Base-by-base conservation (phyloP, 371 early-diverging fungal species). In the Smittium culicis region DNA sequence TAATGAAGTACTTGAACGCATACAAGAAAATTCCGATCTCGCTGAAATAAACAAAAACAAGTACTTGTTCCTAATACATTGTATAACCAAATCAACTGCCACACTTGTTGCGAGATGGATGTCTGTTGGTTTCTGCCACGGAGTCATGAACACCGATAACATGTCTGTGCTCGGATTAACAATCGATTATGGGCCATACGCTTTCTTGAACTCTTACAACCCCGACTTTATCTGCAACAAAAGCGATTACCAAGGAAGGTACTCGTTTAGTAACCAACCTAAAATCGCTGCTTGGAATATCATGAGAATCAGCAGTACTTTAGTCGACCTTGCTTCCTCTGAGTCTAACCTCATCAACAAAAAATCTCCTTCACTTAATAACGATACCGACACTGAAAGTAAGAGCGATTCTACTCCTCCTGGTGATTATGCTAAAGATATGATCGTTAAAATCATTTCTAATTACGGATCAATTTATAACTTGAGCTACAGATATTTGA, bases 71-170 rank as follows among this genome's bases (percentile, higher is more conserved):
- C 76, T 93, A 60, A 81, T 90, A 66, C 70, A 77, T 56, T 74
- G 80, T 54, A 82, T 91, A 0, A 83, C 85, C 1, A 70, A 74
- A 57, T 77, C 79, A n/a, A 92, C 93, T 0, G 94, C 92, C 0
- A 61, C 70, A 11, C 84, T 89, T 81, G 84, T 89, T 14, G 93
- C 93, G 2, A 80, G 79, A 31, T 95, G 94, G 96, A 92, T 93
- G 78, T 81, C 89, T 0, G 77, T 85, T 31, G 91, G 90, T 0
- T 94, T 89, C 73, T 88, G 88, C 73, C 91, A 91, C 67, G 92
- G 93, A 20, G 91, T 91, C 0, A 83, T 94, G 85, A 92, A 92
- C 72, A 92, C 93, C 0, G 91, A 93, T 70, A 93, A 92, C 67
- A 90, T 92, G 90, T 90, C 91, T 1, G 76, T 92, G 0, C 69